Evolutionary conservation across 169 alveolate genomes (phyloP), one percentile per base, ranked within the genome.

Genomic region (Plasmodium inui): DNA sequence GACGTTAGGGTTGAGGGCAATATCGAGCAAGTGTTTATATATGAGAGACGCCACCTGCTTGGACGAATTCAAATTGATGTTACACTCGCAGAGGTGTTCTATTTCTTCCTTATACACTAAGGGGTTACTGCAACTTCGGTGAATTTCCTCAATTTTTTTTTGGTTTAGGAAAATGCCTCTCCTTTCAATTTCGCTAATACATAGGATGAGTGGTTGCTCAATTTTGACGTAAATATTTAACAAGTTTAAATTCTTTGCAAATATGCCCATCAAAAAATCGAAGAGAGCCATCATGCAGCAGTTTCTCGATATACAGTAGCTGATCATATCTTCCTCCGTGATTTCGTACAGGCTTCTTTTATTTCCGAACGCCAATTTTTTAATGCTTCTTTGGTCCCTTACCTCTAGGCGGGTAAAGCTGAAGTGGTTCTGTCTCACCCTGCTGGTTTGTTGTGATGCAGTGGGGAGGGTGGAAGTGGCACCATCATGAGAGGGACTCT

Each of bases 21-120:
- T 17, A 34, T 85, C 79, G 7, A 74, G 39, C 22, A 85, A 32
- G 19, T 73, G 10, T 85, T n/a, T 50, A 34, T 81, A 90, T 71
- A 90, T n/a, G 19, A 90, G 50, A 4, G 90, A 71, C 9, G 95
- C 61, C 1, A 92, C 95, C 55, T 92, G 95, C 28, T 92, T 92
- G 28, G 95, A 92, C 0, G 95, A 92, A 72, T 92, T 92, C 44
- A 92, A 79, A 61, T 92, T 92, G 46, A 92, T 78, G 73, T 70
- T 73, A 73, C 90, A 92, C 0, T 72, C 41, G 50, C 93, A 84
- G 39, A 92, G 74, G 30, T 82, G 32, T 26, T 84, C 93, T 28
- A 92, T 92, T 41, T 92, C 89, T 19, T 92, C 39, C 57, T 84
- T 85, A 83, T 84, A 84, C 7, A 80, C 82, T 26, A 61, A 22